Conservation (phyloP, 768 basidiomycete genomes). For the Saitozyma podzolica region DNA sequence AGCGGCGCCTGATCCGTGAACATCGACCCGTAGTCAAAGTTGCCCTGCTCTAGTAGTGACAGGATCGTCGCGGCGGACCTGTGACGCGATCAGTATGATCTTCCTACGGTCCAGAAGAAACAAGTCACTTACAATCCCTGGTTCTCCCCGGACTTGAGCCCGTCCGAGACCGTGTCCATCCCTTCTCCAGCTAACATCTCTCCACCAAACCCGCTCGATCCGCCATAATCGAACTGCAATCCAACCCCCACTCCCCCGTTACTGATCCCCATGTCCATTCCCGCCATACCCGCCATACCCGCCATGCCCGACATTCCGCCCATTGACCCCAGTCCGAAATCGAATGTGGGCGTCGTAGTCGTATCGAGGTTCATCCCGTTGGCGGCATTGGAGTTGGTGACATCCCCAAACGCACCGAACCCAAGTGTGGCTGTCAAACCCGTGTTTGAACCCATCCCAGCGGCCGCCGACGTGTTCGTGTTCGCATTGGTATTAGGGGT, state of each 20-base stretch:
- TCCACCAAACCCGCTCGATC: conserved; percentile 31
- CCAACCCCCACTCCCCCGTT: conserved; percentile 1
- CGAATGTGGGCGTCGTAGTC: background rate
- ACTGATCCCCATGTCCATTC: background rate
- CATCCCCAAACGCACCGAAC: conserved; percentile 1
- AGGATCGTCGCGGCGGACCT: conserved; percentile 52
- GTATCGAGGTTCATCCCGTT: background rate
- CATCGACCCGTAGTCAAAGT: conserved; percentile 47
- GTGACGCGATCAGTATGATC: background rate
- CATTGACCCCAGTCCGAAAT: background rate
- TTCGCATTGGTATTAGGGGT: background rate
- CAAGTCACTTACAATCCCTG: conserved; percentile 33
- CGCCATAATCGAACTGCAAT: conserved; percentile 27
- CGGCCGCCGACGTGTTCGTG: background rate
- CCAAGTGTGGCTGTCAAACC: background rate
- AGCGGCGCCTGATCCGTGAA: conserved; percentile 47
- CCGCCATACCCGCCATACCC: background rate
- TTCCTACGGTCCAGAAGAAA: background rate
- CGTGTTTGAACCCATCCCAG: background rate
- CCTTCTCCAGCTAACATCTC: conserved; percentile 37
- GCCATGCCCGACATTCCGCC: background rate
- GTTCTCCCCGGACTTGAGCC: conserved; percentile 26
- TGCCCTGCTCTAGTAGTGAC: conserved; percentile 48
- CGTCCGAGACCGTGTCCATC: conserved; percentile 45
- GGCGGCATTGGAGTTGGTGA: background rate